A percentile compares a stretch with the other conserved stretches of the same genome.
Conservation (phyloP, 2,329 filamentous ascomycete genomes). For the Stromatinia cepivora region DNA sequence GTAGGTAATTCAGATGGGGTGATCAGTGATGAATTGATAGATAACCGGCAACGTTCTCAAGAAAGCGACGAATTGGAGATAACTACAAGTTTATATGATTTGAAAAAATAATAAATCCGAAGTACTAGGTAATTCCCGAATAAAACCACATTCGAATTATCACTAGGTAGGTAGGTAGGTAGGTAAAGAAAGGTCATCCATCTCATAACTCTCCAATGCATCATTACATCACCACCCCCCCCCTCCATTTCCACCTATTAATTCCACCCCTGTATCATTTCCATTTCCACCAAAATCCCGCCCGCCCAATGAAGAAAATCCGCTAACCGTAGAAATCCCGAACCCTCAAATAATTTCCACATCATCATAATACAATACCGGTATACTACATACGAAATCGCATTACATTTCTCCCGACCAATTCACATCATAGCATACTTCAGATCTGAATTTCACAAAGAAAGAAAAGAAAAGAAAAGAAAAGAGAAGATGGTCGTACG, state of each 20-base stretch:
- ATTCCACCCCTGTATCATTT: background rate
- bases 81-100: background rate
- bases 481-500: conserved; percentile 77
- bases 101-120: too few species aligned
- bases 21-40: background rate
- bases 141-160: too few species aligned
- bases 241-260: background rate
- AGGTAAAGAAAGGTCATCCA: background rate
- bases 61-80: background rate
- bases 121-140: too few species aligned
- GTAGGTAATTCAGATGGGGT: too few species aligned
- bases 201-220: background rate
- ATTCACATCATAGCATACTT: background rate
- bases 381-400: too few species aligned
- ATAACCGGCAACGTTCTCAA: too few species aligned
- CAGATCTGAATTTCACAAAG: background rate
- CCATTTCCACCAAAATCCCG: background rate
- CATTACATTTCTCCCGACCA: background rate
- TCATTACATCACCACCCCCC: conserved; percentile 6
- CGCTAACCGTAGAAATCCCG: conserved; percentile 11
- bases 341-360: conserved; percentile 3
- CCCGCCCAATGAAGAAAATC: background rate
- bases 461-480: conserved; percentile 45
- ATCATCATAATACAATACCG: background rate
- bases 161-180: too few species aligned